Evolutionary conservation across 2,329 filamentous ascomycete genomes (phyloP), one percentile per base, ranked within the genome.

Genomic region (Canariomyces notabilis): DNA sequence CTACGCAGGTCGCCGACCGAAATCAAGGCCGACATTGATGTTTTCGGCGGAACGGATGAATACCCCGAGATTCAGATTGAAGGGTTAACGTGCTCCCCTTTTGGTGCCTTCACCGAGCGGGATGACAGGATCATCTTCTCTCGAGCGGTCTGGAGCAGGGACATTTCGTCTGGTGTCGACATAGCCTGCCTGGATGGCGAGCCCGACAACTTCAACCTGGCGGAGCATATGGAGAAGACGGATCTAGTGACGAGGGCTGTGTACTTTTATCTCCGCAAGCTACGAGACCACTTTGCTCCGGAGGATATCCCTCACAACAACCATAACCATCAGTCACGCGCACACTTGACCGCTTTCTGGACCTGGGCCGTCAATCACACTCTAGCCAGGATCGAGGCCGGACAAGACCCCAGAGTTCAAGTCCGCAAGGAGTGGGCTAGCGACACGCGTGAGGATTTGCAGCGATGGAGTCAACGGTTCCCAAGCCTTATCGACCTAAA

Each of bases 21-120:
- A 6, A 35, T 50, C 37, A 16, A 21, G 2, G 37, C 37, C 2
- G 47, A 53, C 11, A 45, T 49, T 16, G 45, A 44, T 8, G 33
- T 53, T 4, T 47, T 42, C 38, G 22, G 31, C 6, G 20, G 36
- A 6, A 45, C 53, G 6, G 38, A 22, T 3, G 26, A 21, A 6
- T 26, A 38, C 26, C 38, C 44, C 8, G 19, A 23, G 7, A 41
- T 54, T 19, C 46, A 55, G 19, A 33, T 53, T 18, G 35, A 55
- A 16, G 52, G 48, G 7, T 29, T 53, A 5, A 32, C 35, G 7
- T 33, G 31, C 33, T 42, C 36, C 5, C 43, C 48, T 5, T 34
- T 55, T 16, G 37, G 50, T 1, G 21, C 20, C 5, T 52, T 52
- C 37, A 31, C 39, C 14, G 47, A 48, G 40, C 6, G 16, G 19